phyloP scores from a whole-genome alignment of 1,284 basidiomycete genomes.

The Ustilago sp. region DNA sequence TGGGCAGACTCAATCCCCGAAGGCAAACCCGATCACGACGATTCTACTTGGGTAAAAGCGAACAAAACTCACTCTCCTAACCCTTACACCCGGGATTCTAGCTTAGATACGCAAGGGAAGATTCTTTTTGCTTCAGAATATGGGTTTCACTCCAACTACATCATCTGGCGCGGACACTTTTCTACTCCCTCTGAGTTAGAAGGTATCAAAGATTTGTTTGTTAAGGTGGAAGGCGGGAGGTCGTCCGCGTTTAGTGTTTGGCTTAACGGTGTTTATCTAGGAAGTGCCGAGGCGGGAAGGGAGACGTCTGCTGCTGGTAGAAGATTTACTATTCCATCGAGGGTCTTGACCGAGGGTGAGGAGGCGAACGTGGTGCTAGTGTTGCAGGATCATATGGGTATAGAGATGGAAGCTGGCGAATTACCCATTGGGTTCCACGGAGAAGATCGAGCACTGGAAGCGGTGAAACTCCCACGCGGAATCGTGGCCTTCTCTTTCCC shows the following conservation, averaged over 20 bases:
- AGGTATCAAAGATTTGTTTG: slow-evolving; percentile 74
- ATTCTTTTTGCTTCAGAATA: slow-evolving; percentile 74
- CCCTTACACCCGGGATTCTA: slow-evolving; percentile 73
- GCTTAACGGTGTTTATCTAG: slow-evolving; percentile 80
- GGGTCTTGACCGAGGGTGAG: slow-evolving; percentile 72
- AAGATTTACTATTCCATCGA: slow-evolving; percentile 73
- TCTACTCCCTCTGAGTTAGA: slow-evolving; percentile 64
- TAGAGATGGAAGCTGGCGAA: slow-evolving; percentile 72
- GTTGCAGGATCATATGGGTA: slow-evolving; percentile 82
- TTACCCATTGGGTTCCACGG: slow-evolving; percentile 36
- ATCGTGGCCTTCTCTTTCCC: slow-evolving; percentile 75
- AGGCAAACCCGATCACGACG: slow-evolving; percentile 72
- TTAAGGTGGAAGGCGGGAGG: slow-evolving; percentile 81
- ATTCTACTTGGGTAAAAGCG: slow-evolving; percentile 73
- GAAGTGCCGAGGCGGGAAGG: slow-evolving; percentile 71
- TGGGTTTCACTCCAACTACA: slow-evolving; percentile 75
- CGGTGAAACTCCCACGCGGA: slow-evolving; percentile 79
- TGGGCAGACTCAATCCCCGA: slow-evolving; percentile 81
- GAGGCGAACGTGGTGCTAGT: slow-evolving; percentile 79
- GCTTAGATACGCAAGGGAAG: slow-evolving; percentile 75
- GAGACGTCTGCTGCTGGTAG: slow-evolving; percentile 42
- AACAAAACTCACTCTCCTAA: slow-evolving; percentile 79
- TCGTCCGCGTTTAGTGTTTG: slow-evolving; percentile 83
- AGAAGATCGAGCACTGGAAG: slow-evolving; percentile 59
- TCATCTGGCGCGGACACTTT: slow-evolving; percentile 85